Conservation (phyloP, 306 rosid genomes). For the Quercus berberidifolia region DNA sequence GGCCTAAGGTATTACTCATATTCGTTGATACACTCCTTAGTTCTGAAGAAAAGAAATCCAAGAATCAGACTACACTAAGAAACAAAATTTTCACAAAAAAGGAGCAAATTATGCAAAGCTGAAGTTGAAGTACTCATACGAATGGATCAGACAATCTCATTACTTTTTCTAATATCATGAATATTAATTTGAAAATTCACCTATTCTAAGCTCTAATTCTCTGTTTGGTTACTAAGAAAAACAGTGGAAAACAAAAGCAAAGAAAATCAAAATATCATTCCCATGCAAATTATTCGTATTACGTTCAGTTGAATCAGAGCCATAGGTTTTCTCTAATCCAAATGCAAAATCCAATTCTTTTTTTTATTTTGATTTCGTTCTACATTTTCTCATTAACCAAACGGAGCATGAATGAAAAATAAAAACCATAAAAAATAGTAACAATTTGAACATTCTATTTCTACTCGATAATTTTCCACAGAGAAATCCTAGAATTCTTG, state of each 20-base stretch:
- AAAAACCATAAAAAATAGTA: neutral
- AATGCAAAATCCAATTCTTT: neutral
- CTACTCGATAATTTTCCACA: neutral
- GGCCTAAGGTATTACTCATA: slow-evolving; percentile 69
- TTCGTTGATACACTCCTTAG: slow-evolving; percentile 30
- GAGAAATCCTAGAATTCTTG: neutral
- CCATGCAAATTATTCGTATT: neutral
- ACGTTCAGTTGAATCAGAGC: neutral
- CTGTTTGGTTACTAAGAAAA: slow-evolving; percentile 5
- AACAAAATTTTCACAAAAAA: neutral
- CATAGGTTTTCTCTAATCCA: neutral
- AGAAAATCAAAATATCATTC: neutral
- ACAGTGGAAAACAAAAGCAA: neutral
- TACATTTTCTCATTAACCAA: slow-evolving; percentile 1
- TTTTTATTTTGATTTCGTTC: neutral
- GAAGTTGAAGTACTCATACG: neutral
- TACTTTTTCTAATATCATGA: neutral
- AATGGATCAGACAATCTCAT: neutral
- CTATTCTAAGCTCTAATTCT: neutral
- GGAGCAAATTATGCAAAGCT: neutral
- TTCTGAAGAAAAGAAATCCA: slow-evolving; percentile 46
- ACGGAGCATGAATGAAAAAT: neutral
- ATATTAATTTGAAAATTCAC: neutral
- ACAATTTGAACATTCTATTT: neutral
- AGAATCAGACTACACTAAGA: slow-evolving; percentile 7